Evolutionary conservation across 1,284 basidiomycete genomes (phyloP).

Genomic region (Ganoderma resinaceum): DNA sequence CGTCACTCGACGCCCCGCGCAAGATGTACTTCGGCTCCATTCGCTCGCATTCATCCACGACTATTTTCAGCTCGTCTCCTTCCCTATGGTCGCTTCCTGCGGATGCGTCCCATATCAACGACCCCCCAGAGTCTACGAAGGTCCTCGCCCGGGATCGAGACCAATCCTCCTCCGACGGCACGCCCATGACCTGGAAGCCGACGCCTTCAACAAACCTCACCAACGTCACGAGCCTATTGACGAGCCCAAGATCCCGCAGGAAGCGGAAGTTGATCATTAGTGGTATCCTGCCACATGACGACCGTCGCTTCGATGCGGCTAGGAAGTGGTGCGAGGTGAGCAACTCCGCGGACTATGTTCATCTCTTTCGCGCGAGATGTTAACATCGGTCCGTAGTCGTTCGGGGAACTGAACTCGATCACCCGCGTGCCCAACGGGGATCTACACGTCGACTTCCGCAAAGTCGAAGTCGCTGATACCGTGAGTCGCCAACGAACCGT

Average conservation of each 20-base stretch:
- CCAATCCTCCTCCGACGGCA: conserved; percentile 32
- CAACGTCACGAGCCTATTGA: conserved; percentile 36
- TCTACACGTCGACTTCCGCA: conserved; percentile 73
- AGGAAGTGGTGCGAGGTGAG: conserved; percentile 76
- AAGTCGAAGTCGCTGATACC: conserved; percentile 78
- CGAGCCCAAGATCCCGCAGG: conserved; percentile 37
- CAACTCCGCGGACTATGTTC: not conserved
- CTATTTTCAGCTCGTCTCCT: conserved; percentile 45
- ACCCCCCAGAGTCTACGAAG: conserved; percentile 42
- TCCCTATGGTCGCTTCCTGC: conserved; percentile 50
- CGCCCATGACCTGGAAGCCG: conserved; percentile 37
- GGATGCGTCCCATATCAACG: conserved; percentile 47
- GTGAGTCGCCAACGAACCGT: conserved; percentile 47
- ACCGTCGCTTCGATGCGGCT: conserved; percentile 42
- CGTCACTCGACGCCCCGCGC: conserved; percentile 50
- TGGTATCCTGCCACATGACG: conserved; percentile 45
- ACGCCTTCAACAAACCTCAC: conserved; percentile 28
- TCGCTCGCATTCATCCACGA: conserved; percentile 50
- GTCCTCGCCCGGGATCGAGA: conserved; percentile 36
- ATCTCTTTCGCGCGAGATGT: conserved; percentile 5
- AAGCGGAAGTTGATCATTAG: conserved; percentile 48
- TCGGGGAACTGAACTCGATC: conserved; percentile 76
- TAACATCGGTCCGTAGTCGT: conserved; percentile 52
- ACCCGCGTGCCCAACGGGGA: conserved; percentile 75
- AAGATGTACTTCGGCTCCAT: conserved; percentile 57